These are phyloP conservation scores for Cryptococcus sp. DNA, from an alignment of 1,284 basidiomycete genomes.

Conservation along the genomic window DNA sequence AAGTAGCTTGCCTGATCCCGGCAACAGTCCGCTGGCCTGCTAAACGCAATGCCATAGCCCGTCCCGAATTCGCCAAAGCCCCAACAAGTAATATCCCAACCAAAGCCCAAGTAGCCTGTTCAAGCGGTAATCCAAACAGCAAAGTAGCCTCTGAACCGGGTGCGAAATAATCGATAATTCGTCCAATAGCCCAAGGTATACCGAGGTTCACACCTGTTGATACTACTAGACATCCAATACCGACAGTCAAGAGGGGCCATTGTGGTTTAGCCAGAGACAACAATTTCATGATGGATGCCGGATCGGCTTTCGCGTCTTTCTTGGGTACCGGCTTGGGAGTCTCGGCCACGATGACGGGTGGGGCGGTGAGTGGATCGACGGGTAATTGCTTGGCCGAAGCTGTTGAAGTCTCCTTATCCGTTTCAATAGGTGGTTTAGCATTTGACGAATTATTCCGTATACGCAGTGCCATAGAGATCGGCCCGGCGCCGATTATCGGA, in stretches of 20 bases:
- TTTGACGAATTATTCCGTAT: not conserved
- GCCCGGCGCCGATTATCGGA: no score
- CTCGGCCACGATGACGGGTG: slow-evolving; percentile 5
- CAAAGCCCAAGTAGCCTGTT: slow-evolving; percentile 34
- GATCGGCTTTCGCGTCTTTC: slow-evolving; percentile 24
- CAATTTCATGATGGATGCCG: slow-evolving; percentile 39
- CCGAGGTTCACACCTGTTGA: slow-evolving; percentile 41
- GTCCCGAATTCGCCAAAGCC: slow-evolving; percentile 40
- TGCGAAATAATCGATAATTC: slow-evolving; percentile 46
- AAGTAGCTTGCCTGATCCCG: slow-evolving; percentile 31
- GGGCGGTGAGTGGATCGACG: slow-evolving; percentile 8
- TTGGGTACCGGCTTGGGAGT: slow-evolving; percentile 1
- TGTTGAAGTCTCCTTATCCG: not conserved
- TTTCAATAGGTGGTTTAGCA: not conserved
- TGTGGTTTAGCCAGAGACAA: slow-evolving; percentile 42
- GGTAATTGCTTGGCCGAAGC: not conserved
- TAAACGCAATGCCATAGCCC: slow-evolving; percentile 38
- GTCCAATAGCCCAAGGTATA: slow-evolving; percentile 42
- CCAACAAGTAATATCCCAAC: slow-evolving; percentile 34
- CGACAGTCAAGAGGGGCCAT: slow-evolving; percentile 36
- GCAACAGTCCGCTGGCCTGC: slow-evolving; percentile 45
- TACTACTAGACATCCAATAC: slow-evolving; percentile 33
- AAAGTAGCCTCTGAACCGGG: slow-evolving; percentile 39
- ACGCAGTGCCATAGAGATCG: not conserved
- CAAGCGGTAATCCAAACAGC: slow-evolving; percentile 42